A percentile compares a stretch with the other conserved stretches of the same genome.
phyloP scores from a whole-genome alignment of 805 yeast species.

The Pichia sporocuriosa region DNA sequence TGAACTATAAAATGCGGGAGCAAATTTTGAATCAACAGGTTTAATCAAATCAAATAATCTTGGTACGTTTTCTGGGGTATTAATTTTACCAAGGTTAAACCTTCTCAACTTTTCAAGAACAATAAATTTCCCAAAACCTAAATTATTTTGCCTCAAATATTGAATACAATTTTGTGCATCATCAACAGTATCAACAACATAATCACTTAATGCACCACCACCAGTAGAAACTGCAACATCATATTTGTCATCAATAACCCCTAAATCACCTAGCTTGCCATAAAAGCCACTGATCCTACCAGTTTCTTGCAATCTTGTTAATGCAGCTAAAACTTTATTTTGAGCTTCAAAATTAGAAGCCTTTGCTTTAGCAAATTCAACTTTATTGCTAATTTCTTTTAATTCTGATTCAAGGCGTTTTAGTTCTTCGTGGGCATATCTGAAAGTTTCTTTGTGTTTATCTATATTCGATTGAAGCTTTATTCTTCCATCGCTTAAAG shows the following conservation, averaged over 20 bases:
- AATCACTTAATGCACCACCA: constrained; percentile 81
- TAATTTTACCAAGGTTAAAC: constrained; percentile 49
- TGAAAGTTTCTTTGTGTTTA: constrained; percentile 53
- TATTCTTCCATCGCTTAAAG: constrained; percentile 42
- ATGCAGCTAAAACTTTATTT: constrained; percentile 63
- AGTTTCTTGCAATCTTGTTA: constrained; percentile 61
- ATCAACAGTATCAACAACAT: constrained; percentile 79
- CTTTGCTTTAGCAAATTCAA: constrained; percentile 59
- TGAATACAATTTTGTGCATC: constrained; percentile 62
- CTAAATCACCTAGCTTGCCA: constrained; percentile 89
- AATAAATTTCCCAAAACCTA: constrained; percentile 88
- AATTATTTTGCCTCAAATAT: constrained; percentile 67
- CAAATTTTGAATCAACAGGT: constrained; percentile 60
- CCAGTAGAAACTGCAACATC: constrained; percentile 96
- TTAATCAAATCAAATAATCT: constrained; percentile 78
- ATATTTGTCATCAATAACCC: constrained; percentile 79
- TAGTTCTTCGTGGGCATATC: constrained; percentile 41
- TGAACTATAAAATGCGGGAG: constrained; percentile 86
- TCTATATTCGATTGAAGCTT: constrained; percentile 48
- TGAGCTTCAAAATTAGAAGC: constrained; percentile 56
- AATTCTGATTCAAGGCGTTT: constrained; percentile 50
- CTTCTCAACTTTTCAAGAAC: constrained; percentile 66
- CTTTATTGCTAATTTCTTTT: constrained; percentile 48
- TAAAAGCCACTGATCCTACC: constrained; percentile 82
- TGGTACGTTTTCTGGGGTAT: constrained; percentile 71